phyloP scores from a whole-genome alignment of 2,329 filamentous ascomycete genomes.

The Diaporthe vexans region DNA sequence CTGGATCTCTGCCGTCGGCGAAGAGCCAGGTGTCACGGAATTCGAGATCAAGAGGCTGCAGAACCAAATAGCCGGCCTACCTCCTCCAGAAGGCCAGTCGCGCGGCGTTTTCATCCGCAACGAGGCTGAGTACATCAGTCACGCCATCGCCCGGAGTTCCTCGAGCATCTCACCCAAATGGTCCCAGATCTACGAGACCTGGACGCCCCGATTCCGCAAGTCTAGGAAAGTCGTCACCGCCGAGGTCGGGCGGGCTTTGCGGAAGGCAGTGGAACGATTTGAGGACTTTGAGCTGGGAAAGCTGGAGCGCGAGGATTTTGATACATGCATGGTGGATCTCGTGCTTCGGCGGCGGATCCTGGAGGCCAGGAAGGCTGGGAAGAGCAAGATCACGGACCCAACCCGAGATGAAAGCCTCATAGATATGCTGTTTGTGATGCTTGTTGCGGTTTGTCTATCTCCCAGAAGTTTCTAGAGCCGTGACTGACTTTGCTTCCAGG shows the following conservation, averaged over 20 bases:
- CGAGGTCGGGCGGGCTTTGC: conserved; percentile 45
- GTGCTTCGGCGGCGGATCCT: conserved; percentile 52
- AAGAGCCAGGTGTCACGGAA: conserved; percentile 49
- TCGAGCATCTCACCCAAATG: not conserved
- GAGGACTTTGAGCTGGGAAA: conserved; percentile 42
- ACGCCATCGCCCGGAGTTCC: conserved; percentile 9
- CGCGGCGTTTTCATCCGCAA: conserved; percentile 15
- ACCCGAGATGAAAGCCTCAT: conserved; percentile 46
- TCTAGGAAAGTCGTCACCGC: conserved; percentile 43
- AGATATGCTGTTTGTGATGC: conserved; percentile 47
- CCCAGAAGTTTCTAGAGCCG: not conserved
- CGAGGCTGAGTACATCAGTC: conserved; percentile 9
- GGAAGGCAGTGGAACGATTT: conserved; percentile 44
- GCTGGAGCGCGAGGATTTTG: conserved; percentile 46
- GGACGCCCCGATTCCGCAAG: conserved; percentile 40
- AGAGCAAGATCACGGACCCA: conserved; percentile 44
- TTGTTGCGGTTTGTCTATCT: conserved; percentile 36
- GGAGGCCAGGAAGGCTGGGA: conserved; percentile 51
- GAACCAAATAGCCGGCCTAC: conserved; percentile 18
- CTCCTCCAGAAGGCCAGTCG: not conserved
- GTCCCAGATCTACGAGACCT: conserved; percentile 33
- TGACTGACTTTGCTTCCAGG: conserved; percentile 40
- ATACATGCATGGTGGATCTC: conserved; percentile 53
- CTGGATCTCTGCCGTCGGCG: conserved; percentile 54
- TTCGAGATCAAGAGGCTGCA: conserved; percentile 45